A percentile compares a stretch with the other conserved stretches of the same genome.
Evolutionary conservation across 345 rosid species (phyloP).

Genomic region (Eucalyptus regnans): DNA sequence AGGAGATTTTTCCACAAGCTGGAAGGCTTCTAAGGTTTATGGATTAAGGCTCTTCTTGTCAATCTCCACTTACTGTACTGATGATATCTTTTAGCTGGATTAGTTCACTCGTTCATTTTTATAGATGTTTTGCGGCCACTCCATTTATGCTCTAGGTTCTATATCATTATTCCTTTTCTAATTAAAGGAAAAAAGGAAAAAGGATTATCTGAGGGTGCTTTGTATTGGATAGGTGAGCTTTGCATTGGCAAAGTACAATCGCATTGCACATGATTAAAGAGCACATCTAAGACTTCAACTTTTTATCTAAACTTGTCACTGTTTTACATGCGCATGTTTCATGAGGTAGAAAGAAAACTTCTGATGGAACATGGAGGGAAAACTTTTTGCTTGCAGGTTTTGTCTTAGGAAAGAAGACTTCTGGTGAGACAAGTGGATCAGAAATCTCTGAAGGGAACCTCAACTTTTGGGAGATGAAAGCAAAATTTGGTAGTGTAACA

Average conservation of each 20-base stretch:
- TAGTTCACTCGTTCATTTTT: neutral
- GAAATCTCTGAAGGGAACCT: constrained; percentile 14
- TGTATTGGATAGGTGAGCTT: neutral
- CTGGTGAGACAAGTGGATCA: constrained; percentile 36
- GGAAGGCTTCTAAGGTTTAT: neutral
- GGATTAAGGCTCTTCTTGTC: neutral
- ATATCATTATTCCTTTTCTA: neutral
- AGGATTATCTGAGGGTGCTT: neutral
- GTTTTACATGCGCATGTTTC: neutral
- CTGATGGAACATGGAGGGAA: neutral
- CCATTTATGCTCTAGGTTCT: neutral
- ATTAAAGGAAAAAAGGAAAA: neutral
- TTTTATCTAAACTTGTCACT: neutral
- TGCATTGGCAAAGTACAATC: neutral
- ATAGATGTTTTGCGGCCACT: neutral
- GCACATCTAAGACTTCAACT: neutral
- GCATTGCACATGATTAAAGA: neutral
- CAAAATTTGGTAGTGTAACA: constrained; percentile 55
- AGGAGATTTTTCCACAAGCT: neutral
- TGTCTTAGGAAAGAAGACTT: constrained; percentile 54
- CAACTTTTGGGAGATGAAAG: constrained; percentile 62
- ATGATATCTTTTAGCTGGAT: neutral
- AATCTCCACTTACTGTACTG: neutral
- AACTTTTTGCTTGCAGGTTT: constrained; percentile 35
- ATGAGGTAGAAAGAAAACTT: neutral